Evolutionary conservation across 2,329 filamentous ascomycete genomes (phyloP).

Genomic region (Magnaporthiopsis poae): DNA sequence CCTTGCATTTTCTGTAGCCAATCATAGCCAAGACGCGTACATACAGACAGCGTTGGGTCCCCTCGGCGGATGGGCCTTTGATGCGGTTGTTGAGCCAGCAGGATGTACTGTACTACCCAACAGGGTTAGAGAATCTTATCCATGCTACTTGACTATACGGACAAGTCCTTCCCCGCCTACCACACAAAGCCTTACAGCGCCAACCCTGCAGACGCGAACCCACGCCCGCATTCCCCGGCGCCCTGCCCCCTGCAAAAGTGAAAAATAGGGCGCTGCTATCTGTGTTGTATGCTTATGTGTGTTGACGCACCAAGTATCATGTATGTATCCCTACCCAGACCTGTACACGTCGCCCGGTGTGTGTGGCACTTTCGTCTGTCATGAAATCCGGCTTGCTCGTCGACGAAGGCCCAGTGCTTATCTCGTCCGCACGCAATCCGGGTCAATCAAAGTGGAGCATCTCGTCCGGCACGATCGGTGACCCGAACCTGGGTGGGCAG

Average conservation of each 20-base stretch:
- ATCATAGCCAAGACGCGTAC: background rate
- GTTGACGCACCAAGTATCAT: no score
- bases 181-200: background rate
- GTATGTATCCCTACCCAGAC: no score
- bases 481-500: background rate
- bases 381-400: background rate
- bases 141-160: background rate
- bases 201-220: background rate
- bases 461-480: background rate
- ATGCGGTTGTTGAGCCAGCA: no score
- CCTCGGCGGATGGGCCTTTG: no score
- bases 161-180: background rate
- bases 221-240: no score
- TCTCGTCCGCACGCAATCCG: no score
- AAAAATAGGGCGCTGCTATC: background rate
- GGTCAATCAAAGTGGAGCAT: background rate
- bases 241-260: background rate
- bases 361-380: background rate
- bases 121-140: background rate
- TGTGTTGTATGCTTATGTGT: background rate
- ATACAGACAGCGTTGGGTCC: background rate
- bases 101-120: background rate
- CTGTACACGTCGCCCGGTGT: background rate
- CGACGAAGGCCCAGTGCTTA: background rate
- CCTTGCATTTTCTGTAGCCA: background rate